Percentiles rank a stretch among this genome's conserved stretches.
These are phyloP conservation scores for Ceratobasidium sp. DNA, from an alignment of 1,284 basidiomycete genomes.

Conservation along the genomic window DNA sequence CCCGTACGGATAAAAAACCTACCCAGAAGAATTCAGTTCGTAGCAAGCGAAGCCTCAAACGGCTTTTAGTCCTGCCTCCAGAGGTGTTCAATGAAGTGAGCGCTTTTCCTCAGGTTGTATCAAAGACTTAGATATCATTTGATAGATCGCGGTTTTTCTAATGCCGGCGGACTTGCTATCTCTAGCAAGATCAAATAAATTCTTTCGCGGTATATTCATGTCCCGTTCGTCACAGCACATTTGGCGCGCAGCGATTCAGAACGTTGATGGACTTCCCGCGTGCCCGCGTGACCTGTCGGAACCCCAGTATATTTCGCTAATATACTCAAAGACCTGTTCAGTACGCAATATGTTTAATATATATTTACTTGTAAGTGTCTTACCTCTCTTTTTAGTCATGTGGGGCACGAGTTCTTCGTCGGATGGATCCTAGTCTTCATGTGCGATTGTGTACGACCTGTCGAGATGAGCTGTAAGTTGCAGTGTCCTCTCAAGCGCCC, in stretches of 20 bases:
- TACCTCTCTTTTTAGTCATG: conserved; percentile 10
- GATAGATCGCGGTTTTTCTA: neutral
- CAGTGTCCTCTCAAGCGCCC: neutral
- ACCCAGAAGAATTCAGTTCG: no score
- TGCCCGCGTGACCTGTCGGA: conserved; percentile 8
- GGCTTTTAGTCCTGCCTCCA: neutral
- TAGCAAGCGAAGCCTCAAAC: neutral
- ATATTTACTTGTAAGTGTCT: neutral
- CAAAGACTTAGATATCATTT: neutral
- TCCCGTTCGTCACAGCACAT: conserved; percentile 1
- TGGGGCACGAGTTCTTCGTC: neutral
- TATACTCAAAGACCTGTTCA: conserved; percentile 17
- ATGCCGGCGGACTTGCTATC: neutral
- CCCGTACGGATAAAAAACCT: no score
- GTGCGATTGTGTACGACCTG: neutral
- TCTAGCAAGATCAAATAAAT: neutral
- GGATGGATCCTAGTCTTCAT: conserved; percentile 1
- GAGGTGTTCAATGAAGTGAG: conserved; percentile 7
- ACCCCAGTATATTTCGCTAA: neutral
- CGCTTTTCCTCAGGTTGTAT: neutral
- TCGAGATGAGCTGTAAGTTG: neutral
- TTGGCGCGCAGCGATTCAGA: neutral
- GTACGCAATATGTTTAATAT: neutral
- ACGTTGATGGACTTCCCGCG: conserved; percentile 4
- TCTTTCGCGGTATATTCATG: neutral